Evolutionary conservation across 768 basidiomycete species (phyloP), one percentile per base, ranked within the genome.

Genomic region (Porpolomopsis calyptriformis): DNA sequence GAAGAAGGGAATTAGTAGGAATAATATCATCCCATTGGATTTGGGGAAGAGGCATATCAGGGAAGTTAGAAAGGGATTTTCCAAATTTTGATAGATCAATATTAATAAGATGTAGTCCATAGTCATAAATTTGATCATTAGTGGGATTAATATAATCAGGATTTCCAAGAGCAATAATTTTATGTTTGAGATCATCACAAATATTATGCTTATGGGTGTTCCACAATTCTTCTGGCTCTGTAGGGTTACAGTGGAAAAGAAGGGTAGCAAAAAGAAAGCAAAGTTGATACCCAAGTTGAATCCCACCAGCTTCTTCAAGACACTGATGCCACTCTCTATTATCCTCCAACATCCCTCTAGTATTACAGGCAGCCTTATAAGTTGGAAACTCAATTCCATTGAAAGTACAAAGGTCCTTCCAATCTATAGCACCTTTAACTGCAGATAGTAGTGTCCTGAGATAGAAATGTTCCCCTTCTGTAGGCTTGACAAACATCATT

Each of bases 301-400:
- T 70, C 0, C 43, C 31, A 16, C 55, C 47, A 25, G 68, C 72
- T 12, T 77, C 71, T 14, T 54, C 4, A 0, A 77, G 47, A 51
- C 72, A 75, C 4, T 49, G 48, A 0, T 53, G n/a, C 68, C 70
- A 76, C 52, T 77, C 72, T n/a, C 52, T 52, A 52, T 77, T 67
- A 63, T 73, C 65, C 16, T 72, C 62, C 3, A 77, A 56, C 0
- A 77, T 61, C 1, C 70, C 72, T 5, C 43, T 38, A 20, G 62
- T 61, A n/a, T n/a, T n/a, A n/a, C n/a, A n/a, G n/a, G n/a, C n/a
- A n/a, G n/a, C n/a, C n/a, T n/a, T n/a, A n/a, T 11, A 74, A 1
- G 64, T 65, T 0, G 49, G 43, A 57, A 60, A 52, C 0, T 52
- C 9, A 0, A 46, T 27, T 2, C 53, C 59, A 26, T 66, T 40